Percentiles rank a stretch among this genome's conserved stretches.
Conservation (phyloP, 1,284 basidiomycete genomes). For the Crucibulum cyathiforme region DNA sequence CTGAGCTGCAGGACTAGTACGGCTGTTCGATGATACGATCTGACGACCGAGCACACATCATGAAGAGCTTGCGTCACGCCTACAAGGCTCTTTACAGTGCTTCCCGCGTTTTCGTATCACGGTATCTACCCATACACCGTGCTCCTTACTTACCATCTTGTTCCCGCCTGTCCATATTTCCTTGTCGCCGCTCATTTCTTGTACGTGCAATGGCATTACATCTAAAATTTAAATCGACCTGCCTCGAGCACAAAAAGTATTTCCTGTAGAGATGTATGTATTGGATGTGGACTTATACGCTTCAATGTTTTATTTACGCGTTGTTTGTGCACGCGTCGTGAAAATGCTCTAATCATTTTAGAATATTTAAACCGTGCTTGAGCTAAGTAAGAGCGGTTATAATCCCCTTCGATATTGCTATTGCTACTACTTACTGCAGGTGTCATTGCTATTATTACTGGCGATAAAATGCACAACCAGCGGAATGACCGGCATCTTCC, state of each 20-base stretch:
- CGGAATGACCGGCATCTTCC: too few relatives aligned
- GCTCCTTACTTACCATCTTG: too few relatives aligned
- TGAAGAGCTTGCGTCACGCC: too few relatives aligned
- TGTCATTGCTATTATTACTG: too few relatives aligned
- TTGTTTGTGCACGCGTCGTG: conserved; percentile 14
- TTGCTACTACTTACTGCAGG: too few relatives aligned
- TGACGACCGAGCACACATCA: not conserved
- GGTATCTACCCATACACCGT: too few relatives aligned
- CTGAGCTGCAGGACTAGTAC: conserved; percentile 57
- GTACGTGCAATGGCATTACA: not conserved
- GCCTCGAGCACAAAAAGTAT: conserved; percentile 8
- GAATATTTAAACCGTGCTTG: conserved; percentile 1
- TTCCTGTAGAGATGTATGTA: not conserved
- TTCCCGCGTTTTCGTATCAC: too few relatives aligned
- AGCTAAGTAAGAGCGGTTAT: not conserved
- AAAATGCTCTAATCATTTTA: conserved; percentile 2
- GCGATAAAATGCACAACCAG: too few relatives aligned
- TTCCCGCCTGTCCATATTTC: conserved; percentile 2
- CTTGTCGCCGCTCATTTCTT: conserved; percentile 9
- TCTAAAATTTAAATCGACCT: conserved; percentile 3
- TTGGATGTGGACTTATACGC: too few relatives aligned
- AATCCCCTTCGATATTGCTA: too few relatives aligned
- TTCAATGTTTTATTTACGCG: conserved; percentile 9
- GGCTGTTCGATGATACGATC: conserved; percentile 7
- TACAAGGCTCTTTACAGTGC: too few relatives aligned